phyloP scores from a whole-genome alignment of 1,284 basidiomycete genomes.

The Leccinum pallidistipes region DNA sequence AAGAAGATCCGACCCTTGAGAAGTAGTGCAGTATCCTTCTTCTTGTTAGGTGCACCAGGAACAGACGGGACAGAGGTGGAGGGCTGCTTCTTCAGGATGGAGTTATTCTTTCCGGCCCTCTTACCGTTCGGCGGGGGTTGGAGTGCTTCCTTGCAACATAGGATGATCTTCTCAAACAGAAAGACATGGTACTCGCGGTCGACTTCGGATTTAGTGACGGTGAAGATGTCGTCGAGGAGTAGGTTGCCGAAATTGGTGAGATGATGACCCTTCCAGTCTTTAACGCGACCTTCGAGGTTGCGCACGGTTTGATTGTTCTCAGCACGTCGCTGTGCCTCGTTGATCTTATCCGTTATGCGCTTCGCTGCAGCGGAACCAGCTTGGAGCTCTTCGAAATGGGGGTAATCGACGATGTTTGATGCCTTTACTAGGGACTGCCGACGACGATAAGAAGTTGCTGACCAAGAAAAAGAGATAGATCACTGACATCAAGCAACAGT shows the following conservation, averaged over 20 bases:
- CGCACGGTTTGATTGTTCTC: constrained; percentile 88
- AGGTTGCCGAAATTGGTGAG: constrained; percentile 92
- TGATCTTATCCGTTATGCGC: constrained; percentile 94
- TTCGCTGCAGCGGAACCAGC: constrained; percentile 85
- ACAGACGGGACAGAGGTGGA: constrained; percentile 43
- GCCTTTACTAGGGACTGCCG: constrained; percentile 76
- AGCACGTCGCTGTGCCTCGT: constrained; percentile 88
- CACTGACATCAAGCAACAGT: constrained; percentile 79
- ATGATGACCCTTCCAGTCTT: constrained; percentile 99
- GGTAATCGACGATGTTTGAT: constrained; percentile 62
- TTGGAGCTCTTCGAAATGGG: constrained; percentile 80
- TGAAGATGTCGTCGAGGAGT: constrained; percentile 92
- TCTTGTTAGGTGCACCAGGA: constrained; percentile 56
- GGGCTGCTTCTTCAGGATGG: constrained; percentile 73
- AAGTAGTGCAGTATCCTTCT: constrained; percentile 80
- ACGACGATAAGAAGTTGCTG: not conserved
- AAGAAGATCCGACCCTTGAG: constrained; percentile 98
- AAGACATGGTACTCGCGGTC: constrained; percentile 99
- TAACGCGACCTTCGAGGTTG: constrained; percentile 87
- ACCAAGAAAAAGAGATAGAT: constrained; percentile 37
- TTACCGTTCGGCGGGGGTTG: constrained; percentile 51
- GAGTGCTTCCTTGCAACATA: constrained; percentile 92
- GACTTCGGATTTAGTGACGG: constrained; percentile 94
- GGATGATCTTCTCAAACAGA: constrained; percentile 97
- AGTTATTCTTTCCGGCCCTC: constrained; percentile 71